These are phyloP conservation scores for Trichoderma koningiopsis DNA, from an alignment of 2,329 filamentous ascomycete species.

Conservation along the genomic window DNA sequence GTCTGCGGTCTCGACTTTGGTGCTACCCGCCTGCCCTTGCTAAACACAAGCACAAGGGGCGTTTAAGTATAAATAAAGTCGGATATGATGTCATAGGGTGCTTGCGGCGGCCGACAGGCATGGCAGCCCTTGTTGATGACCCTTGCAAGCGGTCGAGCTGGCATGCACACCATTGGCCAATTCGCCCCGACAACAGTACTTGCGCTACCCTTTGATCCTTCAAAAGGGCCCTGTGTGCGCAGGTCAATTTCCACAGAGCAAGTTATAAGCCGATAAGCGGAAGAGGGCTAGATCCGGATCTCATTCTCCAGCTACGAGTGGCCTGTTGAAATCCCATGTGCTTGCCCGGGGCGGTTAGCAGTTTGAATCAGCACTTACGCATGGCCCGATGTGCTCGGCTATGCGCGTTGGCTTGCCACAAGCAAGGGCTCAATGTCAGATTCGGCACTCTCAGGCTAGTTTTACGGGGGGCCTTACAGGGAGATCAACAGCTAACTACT, in stretches of 20 bases:
- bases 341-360: background rate
- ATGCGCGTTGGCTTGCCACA: background rate
- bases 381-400: background rate
- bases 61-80: background rate
- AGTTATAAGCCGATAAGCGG: background rate
- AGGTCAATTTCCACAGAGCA: background rate
- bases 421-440: background rate
- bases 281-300: background rate
- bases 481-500: background rate
- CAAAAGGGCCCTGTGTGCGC: background rate
- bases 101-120: background rate
- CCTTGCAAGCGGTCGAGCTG: background rate
- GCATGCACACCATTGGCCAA: background rate
- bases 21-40: background rate
- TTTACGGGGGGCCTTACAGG: background rate
- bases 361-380: background rate
- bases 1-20: background rate
- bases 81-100: background rate
- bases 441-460: background rate
- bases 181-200: background rate
- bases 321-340: background rate
- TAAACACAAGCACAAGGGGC: background rate
- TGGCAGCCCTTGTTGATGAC: background rate
- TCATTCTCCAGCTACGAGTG: background rate
- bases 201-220: background rate